phyloP scores from a whole-genome alignment of 176 grass and related monocot species.

The Triticum aestivum region DNA sequence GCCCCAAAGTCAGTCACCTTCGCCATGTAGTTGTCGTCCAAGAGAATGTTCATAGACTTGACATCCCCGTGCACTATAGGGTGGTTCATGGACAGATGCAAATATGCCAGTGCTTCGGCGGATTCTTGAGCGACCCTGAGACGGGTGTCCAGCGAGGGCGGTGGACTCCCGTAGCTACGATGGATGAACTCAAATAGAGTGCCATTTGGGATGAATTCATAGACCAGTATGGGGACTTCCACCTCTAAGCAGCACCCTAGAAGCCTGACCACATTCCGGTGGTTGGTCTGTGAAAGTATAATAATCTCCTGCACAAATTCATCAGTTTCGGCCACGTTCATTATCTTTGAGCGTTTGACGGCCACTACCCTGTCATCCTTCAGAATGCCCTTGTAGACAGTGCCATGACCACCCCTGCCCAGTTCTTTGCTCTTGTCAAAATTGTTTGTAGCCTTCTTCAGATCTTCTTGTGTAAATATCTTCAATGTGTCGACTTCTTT shows the following conservation, averaged over 20 bases:
- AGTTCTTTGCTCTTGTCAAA: conserved; percentile 2
- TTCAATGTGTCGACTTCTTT: conserved; percentile 17
- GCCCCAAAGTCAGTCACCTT: neutral
- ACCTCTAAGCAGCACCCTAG: neutral
- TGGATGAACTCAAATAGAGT: neutral
- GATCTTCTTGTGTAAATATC: conserved; percentile 12
- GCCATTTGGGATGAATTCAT: neutral
- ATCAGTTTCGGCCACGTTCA: neutral
- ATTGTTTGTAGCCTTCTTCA: conserved; percentile 14
- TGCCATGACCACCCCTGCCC: neutral
- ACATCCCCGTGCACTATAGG: conserved; percentile 22
- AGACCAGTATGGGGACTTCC: neutral
- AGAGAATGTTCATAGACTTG: conserved; percentile 1
- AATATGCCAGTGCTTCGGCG: neutral
- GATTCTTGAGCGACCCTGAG: neutral
- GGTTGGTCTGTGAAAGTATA: neutral
- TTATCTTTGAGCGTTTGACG: conserved; percentile 14
- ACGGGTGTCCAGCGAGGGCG: neutral
- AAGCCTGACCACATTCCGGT: neutral
- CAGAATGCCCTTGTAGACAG: conserved; percentile 8
- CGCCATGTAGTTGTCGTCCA: neutral
- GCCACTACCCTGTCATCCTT: conserved; percentile 9
- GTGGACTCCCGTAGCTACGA: neutral
- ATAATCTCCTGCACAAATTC: conserved; percentile 4
- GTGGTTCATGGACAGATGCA: neutral